phyloP scores from a whole-genome alignment of 78 protist genomes.

The Tieghemostelium lacteum region DNA sequence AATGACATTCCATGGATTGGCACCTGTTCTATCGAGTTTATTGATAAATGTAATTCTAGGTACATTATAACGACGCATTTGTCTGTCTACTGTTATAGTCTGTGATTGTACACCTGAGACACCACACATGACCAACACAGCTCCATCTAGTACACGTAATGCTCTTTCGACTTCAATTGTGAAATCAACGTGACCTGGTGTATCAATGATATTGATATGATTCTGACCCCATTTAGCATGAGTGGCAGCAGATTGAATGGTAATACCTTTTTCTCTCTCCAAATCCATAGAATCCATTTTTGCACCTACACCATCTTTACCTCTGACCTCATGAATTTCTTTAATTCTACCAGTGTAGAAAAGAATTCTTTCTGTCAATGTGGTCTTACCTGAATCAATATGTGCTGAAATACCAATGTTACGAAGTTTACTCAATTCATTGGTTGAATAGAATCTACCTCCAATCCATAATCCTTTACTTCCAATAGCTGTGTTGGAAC shows the following conservation, averaged over 20 bases:
- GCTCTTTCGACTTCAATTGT: constrained; percentile 97
- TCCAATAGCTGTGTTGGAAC: too few relatives aligned
- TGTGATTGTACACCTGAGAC: constrained; percentile 97
- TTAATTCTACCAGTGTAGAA: constrained; percentile 94
- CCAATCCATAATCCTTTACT: too few relatives aligned
- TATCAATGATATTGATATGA: constrained; percentile 97
- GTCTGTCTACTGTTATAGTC: constrained; percentile 94
- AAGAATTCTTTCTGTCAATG: constrained; percentile 97
- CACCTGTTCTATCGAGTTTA: constrained; percentile 96
- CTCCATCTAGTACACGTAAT: constrained; percentile 95
- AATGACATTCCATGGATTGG: constrained; percentile 82
- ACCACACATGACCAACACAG: constrained; percentile 95
- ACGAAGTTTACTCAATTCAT: constrained; percentile 47
- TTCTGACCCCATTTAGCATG: constrained; percentile 91
- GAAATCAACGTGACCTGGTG: constrained; percentile 99
- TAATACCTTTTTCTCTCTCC: constrained; percentile 98
- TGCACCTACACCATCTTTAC: constrained; percentile 96
- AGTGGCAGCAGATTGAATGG: constrained; percentile 98
- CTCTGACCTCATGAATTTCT: constrained; percentile 94
- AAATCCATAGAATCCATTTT: constrained; percentile 97
- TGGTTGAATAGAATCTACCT: constrained; percentile 26
- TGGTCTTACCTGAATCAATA: constrained; percentile 97
- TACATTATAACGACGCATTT: constrained; percentile 95
- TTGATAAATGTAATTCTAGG: constrained; percentile 96
- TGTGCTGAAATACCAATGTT: constrained; percentile 96